Conservation (phyloP, 148 eudicot genomes). For the Chenopodium quinoa region DNA sequence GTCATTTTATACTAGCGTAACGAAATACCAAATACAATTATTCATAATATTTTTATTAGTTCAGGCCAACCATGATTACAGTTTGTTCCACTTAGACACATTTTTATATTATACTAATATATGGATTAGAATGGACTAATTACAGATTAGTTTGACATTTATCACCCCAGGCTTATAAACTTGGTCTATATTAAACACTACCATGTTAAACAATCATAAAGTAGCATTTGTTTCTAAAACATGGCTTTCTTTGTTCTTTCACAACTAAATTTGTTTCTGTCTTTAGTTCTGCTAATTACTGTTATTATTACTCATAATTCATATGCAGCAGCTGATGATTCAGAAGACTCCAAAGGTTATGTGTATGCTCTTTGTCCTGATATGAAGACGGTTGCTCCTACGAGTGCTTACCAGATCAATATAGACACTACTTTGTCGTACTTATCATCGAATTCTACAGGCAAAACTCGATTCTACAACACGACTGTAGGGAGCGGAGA, state of each 20-base stretch:
- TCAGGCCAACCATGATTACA: neutral
- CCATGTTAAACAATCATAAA: neutral
- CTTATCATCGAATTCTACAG: slow-evolving; percentile 16
- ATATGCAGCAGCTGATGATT: slow-evolving; percentile 1
- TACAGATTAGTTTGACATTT: neutral
- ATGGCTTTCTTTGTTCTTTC: slow-evolving; percentile 18
- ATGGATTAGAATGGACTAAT: neutral
- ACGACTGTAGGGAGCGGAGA: slow-evolving; percentile 28
- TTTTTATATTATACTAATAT: neutral
- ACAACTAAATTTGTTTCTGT: neutral
- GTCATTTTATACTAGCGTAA: neutral
- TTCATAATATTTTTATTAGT: neutral
- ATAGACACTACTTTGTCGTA: slow-evolving; percentile 17
- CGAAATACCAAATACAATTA: neutral
- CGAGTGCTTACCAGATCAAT: slow-evolving; percentile 23
- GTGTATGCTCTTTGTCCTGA: slow-evolving; percentile 34
- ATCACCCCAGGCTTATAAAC: neutral
- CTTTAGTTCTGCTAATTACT: neutral
- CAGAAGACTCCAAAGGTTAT: slow-evolving; percentile 8
- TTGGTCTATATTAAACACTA: neutral
- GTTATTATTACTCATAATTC: neutral
- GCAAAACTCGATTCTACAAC: slow-evolving; percentile 26
- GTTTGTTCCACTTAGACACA: neutral
- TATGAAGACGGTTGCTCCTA: slow-evolving; percentile 18
- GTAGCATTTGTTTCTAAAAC: neutral